Conservation (phyloP, 805 yeast genomes). For the Saccharomycopsis sp. region DNA sequence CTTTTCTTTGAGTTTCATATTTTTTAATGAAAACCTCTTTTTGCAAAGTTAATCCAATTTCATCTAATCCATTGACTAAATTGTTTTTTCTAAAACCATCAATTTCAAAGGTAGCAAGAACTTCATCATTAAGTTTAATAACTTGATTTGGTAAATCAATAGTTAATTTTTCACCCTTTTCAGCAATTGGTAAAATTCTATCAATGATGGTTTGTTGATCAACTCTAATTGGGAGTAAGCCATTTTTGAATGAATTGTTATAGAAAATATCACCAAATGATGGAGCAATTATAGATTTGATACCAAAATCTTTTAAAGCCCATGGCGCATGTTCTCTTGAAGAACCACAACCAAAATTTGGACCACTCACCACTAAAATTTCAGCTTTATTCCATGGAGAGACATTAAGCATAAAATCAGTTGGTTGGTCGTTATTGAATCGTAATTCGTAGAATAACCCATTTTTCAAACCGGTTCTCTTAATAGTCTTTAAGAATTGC, state of each 20-base stretch:
- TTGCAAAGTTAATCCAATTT: constrained; percentile 90
- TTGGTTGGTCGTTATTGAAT: constrained; percentile 68
- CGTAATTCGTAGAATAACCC: constrained; percentile 93
- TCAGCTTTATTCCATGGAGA: constrained; percentile 76
- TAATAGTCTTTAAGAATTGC: constrained; percentile 95
- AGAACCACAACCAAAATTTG: constrained; percentile 98
- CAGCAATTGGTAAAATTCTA: constrained; percentile 76
- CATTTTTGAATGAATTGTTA: constrained; percentile 95
- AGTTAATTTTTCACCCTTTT: constrained; percentile 60
- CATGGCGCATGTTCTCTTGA: constrained; percentile 99
- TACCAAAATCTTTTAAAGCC: constrained; percentile 98
- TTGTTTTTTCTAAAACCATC: constrained; percentile 94
- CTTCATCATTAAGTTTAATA: constrained; percentile 58
- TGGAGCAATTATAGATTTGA: constrained; percentile 92
- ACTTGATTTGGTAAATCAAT: constrained; percentile 85
- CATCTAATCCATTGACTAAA: constrained; percentile 90
- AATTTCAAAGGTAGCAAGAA: constrained; percentile 76
- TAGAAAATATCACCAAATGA: constrained; percentile 97
- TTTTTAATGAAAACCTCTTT: constrained; percentile 69
- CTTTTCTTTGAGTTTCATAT: constrained; percentile 73
- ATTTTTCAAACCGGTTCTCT: constrained; percentile 84
- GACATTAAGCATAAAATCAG: constrained; percentile 87
- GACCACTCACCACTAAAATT: constrained; percentile 87
- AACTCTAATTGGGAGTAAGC: constrained; percentile 87
- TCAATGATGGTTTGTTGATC: constrained; percentile 65